A percentile compares a stretch with the other conserved stretches of the same genome.
Evolutionary conservation across 2,329 filamentous ascomycete genomes (phyloP).

Genomic region (Teratosphaeria epicoccoides): DNA sequence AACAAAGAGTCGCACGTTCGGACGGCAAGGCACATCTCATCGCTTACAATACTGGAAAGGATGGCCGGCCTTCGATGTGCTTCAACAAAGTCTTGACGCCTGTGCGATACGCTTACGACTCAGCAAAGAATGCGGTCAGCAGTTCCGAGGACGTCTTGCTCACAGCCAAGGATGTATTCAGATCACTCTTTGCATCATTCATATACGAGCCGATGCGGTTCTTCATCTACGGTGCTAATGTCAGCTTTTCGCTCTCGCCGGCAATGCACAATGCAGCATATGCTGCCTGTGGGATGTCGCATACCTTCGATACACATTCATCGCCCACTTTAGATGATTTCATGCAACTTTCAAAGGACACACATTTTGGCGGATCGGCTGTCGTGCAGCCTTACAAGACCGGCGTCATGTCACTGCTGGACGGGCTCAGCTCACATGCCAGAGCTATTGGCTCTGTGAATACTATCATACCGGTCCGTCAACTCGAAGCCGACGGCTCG

Average conservation of each 20-base stretch:
- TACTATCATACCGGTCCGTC: constrained; percentile 60
- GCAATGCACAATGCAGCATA: constrained; percentile 68
- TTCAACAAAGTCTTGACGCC: constrained; percentile 57
- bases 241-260: constrained; percentile 62
- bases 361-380: constrained; percentile 60
- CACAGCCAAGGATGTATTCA: constrained; percentile 53
- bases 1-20: constrained; percentile 33
- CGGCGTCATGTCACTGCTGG: constrained; percentile 54
- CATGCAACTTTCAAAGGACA: constrained; percentile 52
- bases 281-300: constrained; percentile 55
- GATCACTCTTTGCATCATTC: constrained; percentile 56
- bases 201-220: constrained; percentile 59
- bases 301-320: constrained; percentile 55
- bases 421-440: constrained; percentile 60
- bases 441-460: constrained; percentile 67
- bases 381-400: constrained; percentile 66
- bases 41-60: constrained; percentile 46
- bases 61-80: constrained; percentile 54
- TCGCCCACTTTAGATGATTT: constrained; percentile 52
- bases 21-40: constrained; percentile 17
- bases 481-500: constrained; percentile 45
- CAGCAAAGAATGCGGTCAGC: background rate
- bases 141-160: constrained; percentile 23
- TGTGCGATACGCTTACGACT: constrained; percentile 27
- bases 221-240: constrained; percentile 63